phyloP scores from a whole-genome alignment of 192 early-diverging fungal species.

The Rhizoclosmatium globosum region DNA sequence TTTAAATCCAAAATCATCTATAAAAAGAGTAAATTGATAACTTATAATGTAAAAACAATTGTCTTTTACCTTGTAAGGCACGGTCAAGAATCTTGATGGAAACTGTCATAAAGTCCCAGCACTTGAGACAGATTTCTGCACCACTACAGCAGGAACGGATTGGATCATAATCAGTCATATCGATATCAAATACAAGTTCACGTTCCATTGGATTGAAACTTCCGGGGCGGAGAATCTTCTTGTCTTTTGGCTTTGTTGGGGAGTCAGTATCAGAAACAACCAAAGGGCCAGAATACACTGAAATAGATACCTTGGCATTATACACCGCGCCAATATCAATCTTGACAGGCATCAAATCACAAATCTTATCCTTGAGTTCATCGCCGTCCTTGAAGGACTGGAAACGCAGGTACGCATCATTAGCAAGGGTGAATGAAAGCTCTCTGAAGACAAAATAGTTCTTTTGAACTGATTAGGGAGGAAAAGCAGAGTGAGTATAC shows the following conservation, averaged over 20 bases:
- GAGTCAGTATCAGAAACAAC: background rate
- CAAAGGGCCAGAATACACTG: slow-evolving; percentile 7
- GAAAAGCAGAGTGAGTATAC: background rate
- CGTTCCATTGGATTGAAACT: slow-evolving; percentile 82
- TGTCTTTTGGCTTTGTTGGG: slow-evolving; percentile 76
- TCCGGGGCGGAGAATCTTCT: slow-evolving; percentile 73
- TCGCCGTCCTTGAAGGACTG: slow-evolving; percentile 79
- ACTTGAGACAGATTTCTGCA: slow-evolving; percentile 85
- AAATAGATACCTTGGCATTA: slow-evolving; percentile 65
- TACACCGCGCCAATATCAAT: slow-evolving; percentile 99
- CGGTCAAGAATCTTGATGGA: slow-evolving; percentile 87
- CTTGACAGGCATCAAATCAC: slow-evolving; percentile 82
- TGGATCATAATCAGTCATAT: slow-evolving; percentile 99
- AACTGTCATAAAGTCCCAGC: slow-evolving; percentile 95
- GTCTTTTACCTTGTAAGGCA: slow-evolving; percentile 66
- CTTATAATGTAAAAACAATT: slow-evolving; percentile 10
- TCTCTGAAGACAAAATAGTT: slow-evolving; percentile 87
- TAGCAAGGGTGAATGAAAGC: slow-evolving; percentile 86
- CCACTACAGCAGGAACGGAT: slow-evolving; percentile 93
- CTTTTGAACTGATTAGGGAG: slow-evolving; percentile 55
- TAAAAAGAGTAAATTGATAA: background rate
- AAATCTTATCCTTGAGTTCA: slow-evolving; percentile 79
- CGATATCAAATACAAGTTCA: slow-evolving; percentile 98
- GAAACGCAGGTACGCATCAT: slow-evolving; percentile 88
- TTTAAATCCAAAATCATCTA: slow-evolving; percentile 95